Evolutionary conservation across 768 basidiomycete species (phyloP), one percentile per base, ranked within the genome.

Genomic region (Steccherinum ochraceum): DNA sequence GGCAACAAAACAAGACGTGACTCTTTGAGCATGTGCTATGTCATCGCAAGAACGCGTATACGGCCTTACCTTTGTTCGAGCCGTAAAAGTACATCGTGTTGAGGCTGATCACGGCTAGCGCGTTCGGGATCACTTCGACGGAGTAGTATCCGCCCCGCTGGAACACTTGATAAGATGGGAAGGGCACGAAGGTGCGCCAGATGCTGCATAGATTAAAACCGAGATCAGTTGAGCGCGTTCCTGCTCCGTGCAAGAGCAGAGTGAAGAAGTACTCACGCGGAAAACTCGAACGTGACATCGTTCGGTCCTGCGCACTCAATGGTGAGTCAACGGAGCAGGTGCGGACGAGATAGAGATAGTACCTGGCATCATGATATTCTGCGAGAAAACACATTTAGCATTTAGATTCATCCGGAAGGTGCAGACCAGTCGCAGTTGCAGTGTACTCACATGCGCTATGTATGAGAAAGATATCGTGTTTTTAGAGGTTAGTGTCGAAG

Each of bases 31-130:
- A 24, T 20, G 46, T 49, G 51, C 47, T 42, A 40, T 48, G 35
- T 26, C 30, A 35, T 35, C 30, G 30, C 7, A 35, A 35, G 30
- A 35, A 7, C 7, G 16, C 30, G 30, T 35, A 7, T 35, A 35
- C 30, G 30, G 30, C 56, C 72, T 52, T 48, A 86, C 89, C 85
- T 72, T 89, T 88, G 67, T 93, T 93, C 12, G 86, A 83, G 64
- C 90, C 87, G 65, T 87, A 94, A 70, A 89, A 93, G 69, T 89
- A 94, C 70, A 94, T 78, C 0, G 92, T 93, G 66, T 93, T 96
- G 47, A 94, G 71, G 57, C 85, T 86, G 61, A 96, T 83, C 45
- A 84, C 87, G 11, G 88, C 89, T 35, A 93, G 58, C 50, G 79
- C 60, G 54, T 83, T 75, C 0, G 88, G 85, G 24, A 94, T 80